Percentiles rank a stretch among this genome's conserved stretches.
Conservation (phyloP, 768 basidiomycete species). For the Porphyrellus cyaneotinctus region DNA sequence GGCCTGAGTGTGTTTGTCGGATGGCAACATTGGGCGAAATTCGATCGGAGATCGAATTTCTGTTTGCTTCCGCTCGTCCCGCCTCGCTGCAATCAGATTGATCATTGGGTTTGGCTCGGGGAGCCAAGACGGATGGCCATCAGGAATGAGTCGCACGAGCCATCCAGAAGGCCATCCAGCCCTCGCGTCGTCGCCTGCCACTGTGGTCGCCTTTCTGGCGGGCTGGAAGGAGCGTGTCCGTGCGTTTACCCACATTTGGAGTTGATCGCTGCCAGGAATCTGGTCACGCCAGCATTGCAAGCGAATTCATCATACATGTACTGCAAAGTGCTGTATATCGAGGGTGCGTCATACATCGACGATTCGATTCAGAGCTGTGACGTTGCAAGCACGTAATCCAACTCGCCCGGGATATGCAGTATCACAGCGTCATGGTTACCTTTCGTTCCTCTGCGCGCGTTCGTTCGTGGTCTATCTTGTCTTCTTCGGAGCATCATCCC, state of each 20-base stretch:
- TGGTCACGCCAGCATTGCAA: too few relatives aligned
- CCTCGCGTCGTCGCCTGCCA: neutral
- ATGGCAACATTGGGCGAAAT: too few relatives aligned
- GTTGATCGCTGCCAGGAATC: too few relatives aligned
- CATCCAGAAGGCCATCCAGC: neutral
- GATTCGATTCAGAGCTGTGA: too few relatives aligned
- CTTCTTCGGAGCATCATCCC: neutral
- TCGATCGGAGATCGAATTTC: neutral
- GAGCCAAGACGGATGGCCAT: neutral
- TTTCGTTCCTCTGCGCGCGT: neutral
- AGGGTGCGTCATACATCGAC: neutral
- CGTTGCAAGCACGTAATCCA: neutral
- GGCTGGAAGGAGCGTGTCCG: too few relatives aligned
- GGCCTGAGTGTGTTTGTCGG: too few relatives aligned
- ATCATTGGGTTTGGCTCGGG: too few relatives aligned
- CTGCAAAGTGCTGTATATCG: neutral
- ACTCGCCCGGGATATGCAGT: neutral
- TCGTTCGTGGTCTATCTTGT: neutral
- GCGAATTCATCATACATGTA: too few relatives aligned
- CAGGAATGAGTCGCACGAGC: neutral
- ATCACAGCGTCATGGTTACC: neutral
- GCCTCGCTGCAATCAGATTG: too few relatives aligned
- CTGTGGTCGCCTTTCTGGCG: neutral
- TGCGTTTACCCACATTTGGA: neutral
- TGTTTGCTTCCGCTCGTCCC: neutral